phyloP scores from a whole-genome alignment of 352 stramenopile genomes.

The Paralagenidium karlingii region DNA sequence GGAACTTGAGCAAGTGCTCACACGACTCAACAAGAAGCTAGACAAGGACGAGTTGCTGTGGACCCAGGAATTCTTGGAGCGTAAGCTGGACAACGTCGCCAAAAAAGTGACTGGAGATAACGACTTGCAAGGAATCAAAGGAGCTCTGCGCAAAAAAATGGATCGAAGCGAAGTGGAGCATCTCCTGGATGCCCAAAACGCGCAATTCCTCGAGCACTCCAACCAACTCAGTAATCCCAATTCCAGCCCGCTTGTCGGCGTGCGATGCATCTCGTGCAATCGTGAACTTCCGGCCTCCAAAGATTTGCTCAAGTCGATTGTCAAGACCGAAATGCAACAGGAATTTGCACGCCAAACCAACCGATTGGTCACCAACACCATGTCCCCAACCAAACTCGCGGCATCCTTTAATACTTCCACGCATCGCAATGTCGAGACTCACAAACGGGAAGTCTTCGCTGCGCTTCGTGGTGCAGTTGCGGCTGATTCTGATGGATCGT shows the following conservation, averaged over 20 bases:
- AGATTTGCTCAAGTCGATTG: constrained; percentile 36
- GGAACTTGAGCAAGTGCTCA: constrained; percentile 45
- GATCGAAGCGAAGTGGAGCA: constrained; percentile 44
- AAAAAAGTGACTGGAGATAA: constrained; percentile 49
- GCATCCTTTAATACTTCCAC: constrained; percentile 35
- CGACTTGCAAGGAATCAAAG: constrained; percentile 46
- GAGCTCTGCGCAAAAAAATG: constrained; percentile 34
- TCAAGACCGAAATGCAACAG: constrained; percentile 46
- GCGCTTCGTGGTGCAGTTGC: no score
- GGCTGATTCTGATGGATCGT: background rate
- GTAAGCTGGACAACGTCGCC: constrained; percentile 47
- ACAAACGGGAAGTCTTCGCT: no score
- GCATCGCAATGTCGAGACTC: constrained; percentile 45
- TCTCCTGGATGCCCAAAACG: constrained; percentile 34
- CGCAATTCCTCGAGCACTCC: background rate
- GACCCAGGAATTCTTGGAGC: constrained; percentile 56
- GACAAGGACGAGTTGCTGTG: constrained; percentile 68
- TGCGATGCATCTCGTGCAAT: constrained; percentile 65
- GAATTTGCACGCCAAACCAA: no score
- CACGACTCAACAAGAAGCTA: constrained; percentile 54
- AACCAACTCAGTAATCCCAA: constrained; percentile 3
- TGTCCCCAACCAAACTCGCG: background rate
- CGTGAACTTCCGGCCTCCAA: constrained; percentile 43
- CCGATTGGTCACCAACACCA: no score
- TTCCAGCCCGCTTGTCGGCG: constrained; percentile 16